These are phyloP conservation scores for Mycena crocata DNA, from an alignment of 768 basidiomycete species.

Conservation along the genomic window DNA sequence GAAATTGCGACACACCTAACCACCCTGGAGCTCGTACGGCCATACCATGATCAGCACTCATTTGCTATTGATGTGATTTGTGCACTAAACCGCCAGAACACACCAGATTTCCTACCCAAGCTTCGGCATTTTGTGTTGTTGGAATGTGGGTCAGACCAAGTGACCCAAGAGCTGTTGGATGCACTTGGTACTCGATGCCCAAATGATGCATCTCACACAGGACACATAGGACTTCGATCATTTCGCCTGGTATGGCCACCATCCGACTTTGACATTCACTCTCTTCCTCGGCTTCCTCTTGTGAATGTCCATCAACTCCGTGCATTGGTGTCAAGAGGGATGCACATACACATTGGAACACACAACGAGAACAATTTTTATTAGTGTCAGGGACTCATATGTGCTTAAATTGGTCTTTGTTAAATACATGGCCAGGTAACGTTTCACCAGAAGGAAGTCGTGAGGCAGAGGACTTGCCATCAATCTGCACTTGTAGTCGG, in stretches of 20 bases:
- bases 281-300: not conserved
- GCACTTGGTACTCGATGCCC: conserved; percentile 5
- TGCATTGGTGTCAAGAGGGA: not conserved
- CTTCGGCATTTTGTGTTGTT: not conserved
- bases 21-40: conserved; percentile 7
- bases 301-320: not conserved
- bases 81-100: not conserved
- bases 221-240: not conserved
- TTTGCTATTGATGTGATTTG: not conserved
- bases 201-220: not conserved
- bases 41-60: too few relatives aligned
- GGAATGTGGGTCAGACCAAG: not conserved
- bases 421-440: too few relatives aligned
- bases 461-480: too few relatives aligned
- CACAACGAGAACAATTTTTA: not conserved
- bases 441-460: too few relatives aligned
- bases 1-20: not conserved
- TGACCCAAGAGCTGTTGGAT: not conserved
- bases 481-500: too few relatives aligned
- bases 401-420: too few relatives aligned
- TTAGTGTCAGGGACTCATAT: too few relatives aligned
- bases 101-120: conserved; percentile 14
- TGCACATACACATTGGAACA: conserved; percentile 9
- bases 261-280: too few relatives aligned
- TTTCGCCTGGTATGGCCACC: conserved; percentile 13